Base-by-base conservation (phyloP, 164 flowering plant species). In the Pachysandra terminalis region DNA sequence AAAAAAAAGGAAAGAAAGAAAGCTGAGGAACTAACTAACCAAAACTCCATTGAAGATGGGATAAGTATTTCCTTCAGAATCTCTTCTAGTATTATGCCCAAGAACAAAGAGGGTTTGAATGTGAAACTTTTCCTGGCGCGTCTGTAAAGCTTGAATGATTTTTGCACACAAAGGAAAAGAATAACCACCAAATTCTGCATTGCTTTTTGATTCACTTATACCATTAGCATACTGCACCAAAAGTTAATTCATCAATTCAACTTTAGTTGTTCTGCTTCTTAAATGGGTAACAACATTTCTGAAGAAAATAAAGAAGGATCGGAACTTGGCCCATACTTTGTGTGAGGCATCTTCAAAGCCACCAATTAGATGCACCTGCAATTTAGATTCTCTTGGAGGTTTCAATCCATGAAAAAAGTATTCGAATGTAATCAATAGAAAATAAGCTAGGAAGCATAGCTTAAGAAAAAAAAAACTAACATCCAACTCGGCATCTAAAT, bases 311-410 rank as follows among this genome's bases (percentile, higher is more conserved):
- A 25, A 65, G n/a, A 64, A 64, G 72, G 53, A 73, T 63, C 75
- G 79, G 71, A 59, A 71, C 64, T 56, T 19, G 49, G 71, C 71
- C 64, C 90, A 74, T 59, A 91, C 98, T 41, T 82, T 74, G 56
- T 69, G 70, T 22, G 80, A 65, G 65, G 76, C 54, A 74, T 92
- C 99, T 63, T 92, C 90, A 75, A 81, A 92, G 59, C 88, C 91
- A 63, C 99, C 99, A 69, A 95, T 57, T 23, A 95, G 77, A 84
- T 95, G 96, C 74, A 92, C 99, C 97, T 94, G 90, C 85, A 85
- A 54, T 66, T 57, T 16, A 57, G 37, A 75, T 68, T 28, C 17
- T 10, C 13, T 37, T 14, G 25, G 7, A 65, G n/a, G 19, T 48
- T 35, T 66, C 35, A 69, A 35, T 28, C 35, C 59, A 71, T 15